These are phyloP conservation scores for Corinectria fuckeliana DNA, from an alignment of 2,329 filamentous ascomycete species.

Conservation along the genomic window DNA sequence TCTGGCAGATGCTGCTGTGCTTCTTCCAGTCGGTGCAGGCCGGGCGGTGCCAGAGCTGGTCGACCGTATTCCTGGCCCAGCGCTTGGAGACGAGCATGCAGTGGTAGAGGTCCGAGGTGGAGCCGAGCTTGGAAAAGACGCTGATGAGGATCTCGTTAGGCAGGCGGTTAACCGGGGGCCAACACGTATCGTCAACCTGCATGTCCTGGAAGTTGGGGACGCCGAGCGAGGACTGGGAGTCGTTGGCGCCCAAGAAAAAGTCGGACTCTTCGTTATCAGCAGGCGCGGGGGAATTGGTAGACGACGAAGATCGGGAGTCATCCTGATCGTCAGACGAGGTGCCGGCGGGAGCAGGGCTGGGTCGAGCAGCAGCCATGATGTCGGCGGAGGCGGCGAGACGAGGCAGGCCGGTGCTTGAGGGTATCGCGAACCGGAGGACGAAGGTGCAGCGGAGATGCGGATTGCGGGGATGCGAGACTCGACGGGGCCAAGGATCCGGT, in stretches of 20 bases:
- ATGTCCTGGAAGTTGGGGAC: constrained; percentile 79
- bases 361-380: constrained; percentile 34
- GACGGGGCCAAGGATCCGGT: background rate
- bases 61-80: constrained; percentile 92
- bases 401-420: background rate
- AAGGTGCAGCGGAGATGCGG: background rate
- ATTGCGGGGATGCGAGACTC: background rate
- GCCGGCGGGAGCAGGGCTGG: constrained; percentile 29
- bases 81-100: constrained; percentile 94
- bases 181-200: constrained; percentile 71
- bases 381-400: constrained; percentile 16
- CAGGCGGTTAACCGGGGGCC: constrained; percentile 82
- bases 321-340: constrained; percentile 49
- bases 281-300: constrained; percentile 76
- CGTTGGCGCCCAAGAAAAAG: constrained; percentile 87
- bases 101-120: constrained; percentile 77
- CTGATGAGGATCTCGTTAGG: constrained; percentile 95
- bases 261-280: constrained; percentile 91
- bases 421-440: background rate
- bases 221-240: constrained; percentile 90
- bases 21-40: constrained; percentile 87
- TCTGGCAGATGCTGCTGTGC: constrained; percentile 79
- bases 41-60: constrained; percentile 92
- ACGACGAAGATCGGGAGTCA: constrained; percentile 67
- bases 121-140: constrained; percentile 85